Evolutionary conservation across 129 eudicot genomes (phyloP), one percentile per base, ranked within the genome.

Genomic region (Saposhnikovia divaricata): DNA sequence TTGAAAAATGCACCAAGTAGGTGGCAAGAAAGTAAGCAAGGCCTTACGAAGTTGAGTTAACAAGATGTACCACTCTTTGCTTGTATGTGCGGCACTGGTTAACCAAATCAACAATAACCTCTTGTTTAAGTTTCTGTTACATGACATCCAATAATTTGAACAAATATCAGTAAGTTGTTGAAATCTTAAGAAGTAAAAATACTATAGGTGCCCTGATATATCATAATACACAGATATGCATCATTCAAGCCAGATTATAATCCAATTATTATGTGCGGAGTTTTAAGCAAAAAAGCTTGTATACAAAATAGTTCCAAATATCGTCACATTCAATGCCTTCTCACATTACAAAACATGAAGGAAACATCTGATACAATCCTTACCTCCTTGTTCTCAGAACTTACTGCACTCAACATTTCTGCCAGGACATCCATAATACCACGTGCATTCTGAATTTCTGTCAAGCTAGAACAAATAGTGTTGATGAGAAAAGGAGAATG

Each of bases 11-110:
- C 66, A n/a, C 31, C 66, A 25, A 61, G 69, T 59, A 59, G 14
- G 5, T 25, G 69, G 16, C 34, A 11, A 61, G 37, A 63, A 77
- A 42, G 84, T 78, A 51, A 84, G 77, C 71, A 45, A 85, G 79
- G 85, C 83, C 98, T 92, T 95, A 95, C 98, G 98, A 83, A 73
- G 98, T 95, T 40, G 98, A 95, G 89, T 92, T 95, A 72, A 95
- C 98, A 79, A 95, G 88, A 87, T 95, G 97, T 51, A 95, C 97
- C 76, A 95, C 93, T 89, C 97, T 88, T 88, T 88, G 97, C 87
- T 92, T 95, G 89, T 92, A 95, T 2, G 92, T 82, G 59, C 97
- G 97, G 80, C 98, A 95, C 82, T 95, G 98, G 71, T 90, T 96
- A 81, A 95, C 98, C 87, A 95, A 85, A 83, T 95, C 98, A 70